Percentiles rank a stretch among this genome's conserved stretches.
These are phyloP conservation scores for Crotalaria pallida DNA, from an alignment of 306 rosid genomes.

Conservation along the genomic window DNA sequence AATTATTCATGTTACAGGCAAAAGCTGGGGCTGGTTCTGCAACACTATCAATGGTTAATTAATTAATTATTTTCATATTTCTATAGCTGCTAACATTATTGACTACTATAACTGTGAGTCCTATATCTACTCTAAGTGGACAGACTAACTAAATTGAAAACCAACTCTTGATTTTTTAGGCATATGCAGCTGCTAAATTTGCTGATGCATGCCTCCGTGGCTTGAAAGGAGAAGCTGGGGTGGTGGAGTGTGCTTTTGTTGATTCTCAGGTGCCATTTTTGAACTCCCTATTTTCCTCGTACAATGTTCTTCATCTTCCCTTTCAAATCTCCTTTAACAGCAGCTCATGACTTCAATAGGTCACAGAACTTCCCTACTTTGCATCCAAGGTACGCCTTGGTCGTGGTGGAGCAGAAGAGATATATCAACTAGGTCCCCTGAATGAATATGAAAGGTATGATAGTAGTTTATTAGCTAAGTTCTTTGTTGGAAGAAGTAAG, in stretches of 20 bases:
- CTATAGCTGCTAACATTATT: background rate
- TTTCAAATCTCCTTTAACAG: background rate
- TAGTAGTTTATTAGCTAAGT: background rate
- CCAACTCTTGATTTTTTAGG: conserved; percentile 42
- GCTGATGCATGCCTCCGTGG: conserved; percentile 73
- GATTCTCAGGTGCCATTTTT: conserved; percentile 58
- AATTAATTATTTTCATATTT: conserved; percentile 7
- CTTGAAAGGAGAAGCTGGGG: conserved; percentile 75
- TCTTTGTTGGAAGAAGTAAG: conserved; percentile 8
- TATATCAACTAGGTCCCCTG: conserved; percentile 69
- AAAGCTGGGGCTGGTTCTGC: conserved; percentile 98
- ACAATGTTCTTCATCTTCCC: background rate
- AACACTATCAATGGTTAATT: conserved; percentile 79
- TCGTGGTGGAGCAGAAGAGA: conserved; percentile 75
- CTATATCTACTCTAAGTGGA: background rate
- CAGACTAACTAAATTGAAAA: background rate
- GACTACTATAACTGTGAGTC: background rate
- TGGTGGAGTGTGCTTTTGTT: conserved; percentile 79
- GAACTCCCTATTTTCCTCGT: background rate
- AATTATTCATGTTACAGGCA: conserved; percentile 50
- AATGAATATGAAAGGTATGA: conserved; percentile 82
- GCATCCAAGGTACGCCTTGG: conserved; percentile 87
- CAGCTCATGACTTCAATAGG: conserved; percentile 33
- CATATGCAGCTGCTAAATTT: conserved; percentile 90
- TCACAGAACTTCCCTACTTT: conserved; percentile 89